A percentile compares a stretch with the other conserved stretches of the same genome.
Evolutionary conservation across 1,284 basidiomycete species (phyloP).

Genomic region (Malassezia brasiliensis): DNA sequence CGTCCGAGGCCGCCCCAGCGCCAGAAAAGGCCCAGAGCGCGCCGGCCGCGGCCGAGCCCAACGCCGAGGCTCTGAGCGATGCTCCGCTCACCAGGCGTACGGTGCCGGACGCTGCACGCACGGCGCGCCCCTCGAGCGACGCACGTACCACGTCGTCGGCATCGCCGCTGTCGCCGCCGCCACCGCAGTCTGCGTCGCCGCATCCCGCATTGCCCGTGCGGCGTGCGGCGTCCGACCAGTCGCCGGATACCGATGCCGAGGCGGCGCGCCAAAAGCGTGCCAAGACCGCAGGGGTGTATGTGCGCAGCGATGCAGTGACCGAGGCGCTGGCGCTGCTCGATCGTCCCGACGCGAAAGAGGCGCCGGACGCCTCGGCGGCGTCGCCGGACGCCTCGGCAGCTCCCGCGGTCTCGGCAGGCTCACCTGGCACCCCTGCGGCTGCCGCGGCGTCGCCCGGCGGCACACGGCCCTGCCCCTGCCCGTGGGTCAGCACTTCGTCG

Average conservation of each 20-base stretch:
- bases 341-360: background rate
- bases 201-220: background rate
- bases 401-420: too few relatives aligned
- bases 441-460: background rate
- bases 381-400: too few relatives aligned
- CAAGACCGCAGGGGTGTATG: background rate
- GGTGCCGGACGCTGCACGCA: background rate
- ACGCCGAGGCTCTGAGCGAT: background rate
- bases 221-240: background rate
- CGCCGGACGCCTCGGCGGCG: too few relatives aligned
- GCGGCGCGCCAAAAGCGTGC: background rate
- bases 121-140: background rate
- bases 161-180: background rate
- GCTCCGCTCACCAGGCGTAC: background rate
- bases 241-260: background rate
- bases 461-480: slow-evolving; percentile 8
- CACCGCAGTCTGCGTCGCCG: background rate
- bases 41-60: background rate
- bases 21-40: background rate
- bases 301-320: slow-evolving; percentile 11
- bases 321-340: slow-evolving; percentile 14
- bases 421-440: background rate
- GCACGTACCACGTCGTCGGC: background rate
- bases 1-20: background rate
- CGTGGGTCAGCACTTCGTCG: slow-evolving; percentile 7